phyloP scores from a whole-genome alignment of 2,329 filamentous ascomycete species.

The Ophiostoma pallidulum region DNA sequence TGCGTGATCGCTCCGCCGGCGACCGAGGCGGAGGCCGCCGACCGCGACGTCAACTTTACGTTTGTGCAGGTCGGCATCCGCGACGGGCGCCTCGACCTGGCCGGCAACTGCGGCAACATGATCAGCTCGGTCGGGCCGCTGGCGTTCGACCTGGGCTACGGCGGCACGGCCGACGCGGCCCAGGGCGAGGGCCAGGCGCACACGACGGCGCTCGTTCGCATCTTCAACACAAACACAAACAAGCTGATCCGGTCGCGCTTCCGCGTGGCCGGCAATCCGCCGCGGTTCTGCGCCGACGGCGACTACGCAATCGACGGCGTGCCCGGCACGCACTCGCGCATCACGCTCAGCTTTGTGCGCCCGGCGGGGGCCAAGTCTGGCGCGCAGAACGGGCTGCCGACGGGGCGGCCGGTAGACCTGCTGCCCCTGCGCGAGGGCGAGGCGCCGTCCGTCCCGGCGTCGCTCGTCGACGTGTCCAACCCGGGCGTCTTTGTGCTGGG shows the following conservation, averaged over 20 bases:
- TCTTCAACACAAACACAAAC: slow-evolving; percentile 62
- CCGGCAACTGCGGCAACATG: slow-evolving; percentile 72
- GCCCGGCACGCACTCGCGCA: slow-evolving; percentile 25
- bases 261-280: slow-evolving; percentile 29
- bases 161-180: slow-evolving; percentile 15
- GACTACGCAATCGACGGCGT: slow-evolving; percentile 33
- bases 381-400: slow-evolving; percentile 26
- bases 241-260: slow-evolving; percentile 40
- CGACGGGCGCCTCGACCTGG: slow-evolving; percentile 51
- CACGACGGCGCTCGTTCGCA: slow-evolving; percentile 40
- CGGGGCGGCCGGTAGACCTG: slow-evolving; percentile 27
- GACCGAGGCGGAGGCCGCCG: slow-evolving; percentile 16
- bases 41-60: slow-evolving; percentile 55
- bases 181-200: too few relatives aligned
- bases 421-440: slow-evolving; percentile 21
- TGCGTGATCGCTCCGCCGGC: slow-evolving; percentile 51
- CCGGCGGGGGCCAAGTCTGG: slow-evolving; percentile 35
- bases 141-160: slow-evolving; percentile 45
- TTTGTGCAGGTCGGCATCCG: slow-evolving; percentile 61
- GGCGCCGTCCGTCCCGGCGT: slow-evolving; percentile 24
- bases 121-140: slow-evolving; percentile 56
- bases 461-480: slow-evolving; percentile 33
- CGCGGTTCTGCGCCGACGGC: slow-evolving; percentile 24
- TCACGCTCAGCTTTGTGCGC: slow-evolving; percentile 29
- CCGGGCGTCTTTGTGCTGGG: slow-evolving; percentile 32